phyloP scores from a whole-genome alignment of 2,329 filamentous ascomycete species.

The Epichloe gansuensis region DNA sequence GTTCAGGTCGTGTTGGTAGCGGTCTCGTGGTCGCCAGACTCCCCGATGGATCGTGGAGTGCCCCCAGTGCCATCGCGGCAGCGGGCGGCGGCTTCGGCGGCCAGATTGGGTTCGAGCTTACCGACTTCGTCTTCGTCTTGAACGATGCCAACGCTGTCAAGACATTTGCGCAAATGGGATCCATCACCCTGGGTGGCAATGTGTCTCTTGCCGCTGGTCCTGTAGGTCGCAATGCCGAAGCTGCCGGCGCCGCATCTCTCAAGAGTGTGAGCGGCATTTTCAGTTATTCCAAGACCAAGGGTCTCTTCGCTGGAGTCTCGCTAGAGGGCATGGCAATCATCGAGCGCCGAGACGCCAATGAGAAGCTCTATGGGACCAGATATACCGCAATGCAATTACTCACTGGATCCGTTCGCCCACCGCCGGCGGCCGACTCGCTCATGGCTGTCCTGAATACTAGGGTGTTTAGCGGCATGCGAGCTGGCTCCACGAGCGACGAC shows the following conservation, averaged over 20 bases:
- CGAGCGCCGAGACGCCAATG: conserved; percentile 90
- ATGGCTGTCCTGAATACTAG: conserved; percentile 77
- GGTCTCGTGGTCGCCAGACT: conserved; percentile 72
- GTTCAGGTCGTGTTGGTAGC: conserved; percentile 69
- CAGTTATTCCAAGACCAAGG: conserved; percentile 96
- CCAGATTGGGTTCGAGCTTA: conserved; percentile 78
- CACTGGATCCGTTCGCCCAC: conserved; percentile 63
- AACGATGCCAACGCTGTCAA: conserved; percentile 84
- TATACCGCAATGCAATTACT: conserved; percentile 75
- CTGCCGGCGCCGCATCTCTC: conserved; percentile 82
- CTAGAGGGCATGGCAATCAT: conserved; percentile 88
- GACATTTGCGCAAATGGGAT: conserved; percentile 86
- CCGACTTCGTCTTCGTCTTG: conserved; percentile 95
- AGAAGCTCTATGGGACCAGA: conserved; percentile 82
- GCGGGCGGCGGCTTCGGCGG: conserved; percentile 74
- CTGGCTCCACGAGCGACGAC: conserved; percentile 34
- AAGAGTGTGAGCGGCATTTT: conserved; percentile 87
- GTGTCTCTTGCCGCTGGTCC: conserved; percentile 92
- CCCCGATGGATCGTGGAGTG: conserved; percentile 67
- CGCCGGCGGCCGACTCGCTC: conserved; percentile 71
- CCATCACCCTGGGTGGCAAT: conserved; percentile 86
- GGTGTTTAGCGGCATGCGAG: conserved; percentile 59
- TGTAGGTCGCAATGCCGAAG: conserved; percentile 88
- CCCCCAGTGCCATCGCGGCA: conserved; percentile 69
- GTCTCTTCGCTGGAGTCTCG: conserved; percentile 88